Evolutionary conservation across 192 early-diverging fungal genomes (phyloP), one percentile per base, ranked within the genome.

Genomic region (Gamsiella multidivaricata): DNA sequence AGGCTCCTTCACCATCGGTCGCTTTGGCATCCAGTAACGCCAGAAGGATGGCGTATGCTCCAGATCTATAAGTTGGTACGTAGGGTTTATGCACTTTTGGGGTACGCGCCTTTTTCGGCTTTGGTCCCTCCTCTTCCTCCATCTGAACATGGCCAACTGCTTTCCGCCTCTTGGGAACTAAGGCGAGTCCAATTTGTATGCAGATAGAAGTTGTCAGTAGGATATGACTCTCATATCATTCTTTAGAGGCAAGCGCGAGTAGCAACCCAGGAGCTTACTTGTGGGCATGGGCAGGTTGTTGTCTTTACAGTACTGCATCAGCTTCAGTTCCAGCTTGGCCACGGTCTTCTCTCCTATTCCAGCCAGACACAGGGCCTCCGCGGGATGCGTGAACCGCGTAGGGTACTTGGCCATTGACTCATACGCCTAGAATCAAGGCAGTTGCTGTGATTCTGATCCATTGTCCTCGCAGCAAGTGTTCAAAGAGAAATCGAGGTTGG

Each of bases 21-120:
- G 36, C 17, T 8, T 62, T 52, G 29, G 67, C 65, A 42, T 84
- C 52, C 55, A 86, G 74, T 26, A 96, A 69, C 10, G 91, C 82
- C 0, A 96, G 63, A 26, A 97, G 78, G 33, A 97, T 89, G 4
- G 89, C 94, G 79, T 94, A 97, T 4, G 89, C 86, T 5, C 93
- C 94, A 0, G 92, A 90, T 3, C 94, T 86, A 61, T 89, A 91
- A 33, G 82, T 59, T 26, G 96, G 96, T 26, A 95, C 83, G 66
- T 97, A 97, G 3, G 73, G 37, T 58, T 79, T 85, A 20, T 36
- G 11, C 25, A 37, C 54, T 42, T 39, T 28, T 29, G 43, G n/a
- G n/a, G n/a, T 9, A 4, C 59, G 54, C 11, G 59, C 39, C 20
- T 46, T 61, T 43, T 69, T 51, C 25, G 69, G 22, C 34, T 63